These are phyloP conservation scores for Aspergillus biplanus DNA, from an alignment of 495 filamentous ascomycete genomes.

Conservation along the genomic window DNA sequence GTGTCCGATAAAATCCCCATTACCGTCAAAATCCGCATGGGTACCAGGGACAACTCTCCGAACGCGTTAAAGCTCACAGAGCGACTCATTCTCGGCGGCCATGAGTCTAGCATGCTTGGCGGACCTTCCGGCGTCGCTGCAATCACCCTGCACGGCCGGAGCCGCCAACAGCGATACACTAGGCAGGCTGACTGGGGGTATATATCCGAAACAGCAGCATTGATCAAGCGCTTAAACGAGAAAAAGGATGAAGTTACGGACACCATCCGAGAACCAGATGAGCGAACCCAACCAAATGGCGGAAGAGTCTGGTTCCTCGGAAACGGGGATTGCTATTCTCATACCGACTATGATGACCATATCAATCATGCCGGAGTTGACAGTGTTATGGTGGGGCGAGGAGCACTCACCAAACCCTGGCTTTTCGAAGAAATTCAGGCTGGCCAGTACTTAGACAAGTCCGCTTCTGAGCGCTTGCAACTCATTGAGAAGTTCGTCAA, in stretches of 20 bases:
- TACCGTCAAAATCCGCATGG: conserved; percentile 92
- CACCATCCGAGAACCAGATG: conserved; percentile 77
- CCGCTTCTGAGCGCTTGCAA: conserved; percentile 79
- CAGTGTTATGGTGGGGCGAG: conserved; percentile 87
- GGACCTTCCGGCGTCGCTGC: conserved; percentile 84
- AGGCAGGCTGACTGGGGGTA: conserved; percentile 88
- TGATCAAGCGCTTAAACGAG: conserved; percentile 77
- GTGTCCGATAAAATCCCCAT: conserved; percentile 87
- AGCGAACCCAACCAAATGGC: conserved; percentile 61
- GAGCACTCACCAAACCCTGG: conserved; percentile 96
- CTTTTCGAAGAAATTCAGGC: conserved; percentile 93
- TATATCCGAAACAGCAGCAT: conserved; percentile 83
- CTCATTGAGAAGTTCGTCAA: conserved; percentile 85
- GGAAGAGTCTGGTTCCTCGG: conserved; percentile 85
- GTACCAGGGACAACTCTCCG: conserved; percentile 76
- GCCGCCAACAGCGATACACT: conserved; percentile 92
- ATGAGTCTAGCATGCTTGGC: conserved; percentile 60
- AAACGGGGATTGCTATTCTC: conserved; percentile 95
- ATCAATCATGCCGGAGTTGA: conserved; percentile 78
- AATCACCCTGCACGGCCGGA: conserved; percentile 91
- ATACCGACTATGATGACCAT: conserved; percentile 82
- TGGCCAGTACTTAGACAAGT: conserved; percentile 94
- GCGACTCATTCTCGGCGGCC: conserved; percentile 77
- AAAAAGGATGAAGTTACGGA: conserved; percentile 66
- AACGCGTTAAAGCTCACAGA: conserved; percentile 81